Evolutionary conservation across 2,329 filamentous ascomycete genomes (phyloP).

Genomic region (Pseudogymnoascus sp.): DNA sequence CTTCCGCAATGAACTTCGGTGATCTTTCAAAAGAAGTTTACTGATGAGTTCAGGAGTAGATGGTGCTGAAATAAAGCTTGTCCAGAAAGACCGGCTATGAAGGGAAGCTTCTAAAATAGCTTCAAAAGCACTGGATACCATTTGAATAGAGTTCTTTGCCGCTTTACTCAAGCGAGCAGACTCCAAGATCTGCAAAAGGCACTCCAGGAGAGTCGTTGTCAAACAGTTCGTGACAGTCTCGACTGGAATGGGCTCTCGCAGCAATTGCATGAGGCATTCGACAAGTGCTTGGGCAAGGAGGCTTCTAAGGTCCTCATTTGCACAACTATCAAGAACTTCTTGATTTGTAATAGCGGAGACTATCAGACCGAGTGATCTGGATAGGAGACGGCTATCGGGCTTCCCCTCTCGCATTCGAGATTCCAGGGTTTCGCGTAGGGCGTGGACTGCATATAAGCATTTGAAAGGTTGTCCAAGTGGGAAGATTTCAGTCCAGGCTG

Average conservation of each 20-base stretch:
- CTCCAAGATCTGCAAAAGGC: slow-evolving; percentile 26
- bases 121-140: slow-evolving; percentile 37
- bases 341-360: slow-evolving; percentile 52
- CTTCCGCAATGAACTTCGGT: slow-evolving; percentile 26
- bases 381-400: slow-evolving; percentile 21
- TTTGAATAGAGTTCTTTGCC: slow-evolving; percentile 22
- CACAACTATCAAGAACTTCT: slow-evolving; percentile 39
- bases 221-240: slow-evolving; percentile 27
- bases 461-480: slow-evolving; percentile 62
- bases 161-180: slow-evolving; percentile 16
- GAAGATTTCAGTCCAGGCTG: slow-evolving; percentile 55
- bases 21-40: slow-evolving; percentile 36
- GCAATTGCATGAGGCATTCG: slow-evolving; percentile 41
- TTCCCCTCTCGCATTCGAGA: slow-evolving; percentile 14
- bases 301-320: slow-evolving; percentile 37
- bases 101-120: slow-evolving; percentile 40
- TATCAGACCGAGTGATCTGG: slow-evolving; percentile 42
- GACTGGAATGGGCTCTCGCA: slow-evolving; percentile 30
- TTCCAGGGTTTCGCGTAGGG: slow-evolving; percentile 52
- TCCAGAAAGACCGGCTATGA: slow-evolving; percentile 38
- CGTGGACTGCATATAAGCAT: slow-evolving; percentile 62
- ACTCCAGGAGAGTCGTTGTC: slow-evolving; percentile 25
- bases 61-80: slow-evolving; percentile 30
- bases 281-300: slow-evolving; percentile 46
- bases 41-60: slow-evolving; percentile 31